Evolutionary conservation across 805 yeast genomes (phyloP).

Genomic region (Candida silvicultrix): DNA sequence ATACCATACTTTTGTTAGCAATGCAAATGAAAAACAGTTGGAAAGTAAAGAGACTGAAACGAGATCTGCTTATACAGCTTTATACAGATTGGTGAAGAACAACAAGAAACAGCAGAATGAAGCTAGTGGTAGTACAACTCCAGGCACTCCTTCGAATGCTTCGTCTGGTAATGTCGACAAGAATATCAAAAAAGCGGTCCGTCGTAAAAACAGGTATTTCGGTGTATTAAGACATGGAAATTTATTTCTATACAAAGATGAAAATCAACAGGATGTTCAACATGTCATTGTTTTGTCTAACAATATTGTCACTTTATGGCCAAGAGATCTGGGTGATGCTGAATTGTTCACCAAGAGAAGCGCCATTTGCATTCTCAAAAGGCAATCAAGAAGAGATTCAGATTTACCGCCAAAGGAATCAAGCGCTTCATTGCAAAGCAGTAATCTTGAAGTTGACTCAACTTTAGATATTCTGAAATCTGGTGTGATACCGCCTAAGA

Average conservation of each 20-base stretch:
- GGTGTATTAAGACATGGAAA: slow-evolving; percentile 84
- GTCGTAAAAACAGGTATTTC: slow-evolving; percentile 55
- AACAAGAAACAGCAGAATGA: slow-evolving; percentile 14
- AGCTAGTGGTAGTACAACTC: slow-evolving; percentile 1
- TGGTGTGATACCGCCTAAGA: slow-evolving; percentile 24
- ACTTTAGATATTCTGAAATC: slow-evolving; percentile 18
- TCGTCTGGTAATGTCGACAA: slow-evolving; percentile 2
- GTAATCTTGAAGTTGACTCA: slow-evolving; percentile 6
- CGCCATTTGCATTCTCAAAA: slow-evolving; percentile 67
- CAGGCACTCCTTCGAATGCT: slow-evolving; percentile 4
- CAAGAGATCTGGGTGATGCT: slow-evolving; percentile 65
- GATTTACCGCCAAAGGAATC: slow-evolving; percentile 29
- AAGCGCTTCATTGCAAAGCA: slow-evolving; percentile 15
- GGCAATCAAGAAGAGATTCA: slow-evolving; percentile 26
- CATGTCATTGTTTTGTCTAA: slow-evolving; percentile 76
- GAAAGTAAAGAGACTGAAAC: slow-evolving; percentile 18
- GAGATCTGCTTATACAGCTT: slow-evolving; percentile 53
- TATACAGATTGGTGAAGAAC: slow-evolving; percentile 48
- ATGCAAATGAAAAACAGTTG: slow-evolving; percentile 30
- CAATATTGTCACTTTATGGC: slow-evolving; percentile 79
- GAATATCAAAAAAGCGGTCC: slow-evolving; percentile 27
- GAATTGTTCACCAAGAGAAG: slow-evolving; percentile 75
- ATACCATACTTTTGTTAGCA: slow-evolving; percentile 42
- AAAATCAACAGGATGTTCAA: slow-evolving; percentile 53
- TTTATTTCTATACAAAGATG: slow-evolving; percentile 75